These are phyloP conservation scores for Amoeboaphelidium occidentale DNA, from an alignment of 371 early-diverging fungal species.

Conservation along the genomic window DNA sequence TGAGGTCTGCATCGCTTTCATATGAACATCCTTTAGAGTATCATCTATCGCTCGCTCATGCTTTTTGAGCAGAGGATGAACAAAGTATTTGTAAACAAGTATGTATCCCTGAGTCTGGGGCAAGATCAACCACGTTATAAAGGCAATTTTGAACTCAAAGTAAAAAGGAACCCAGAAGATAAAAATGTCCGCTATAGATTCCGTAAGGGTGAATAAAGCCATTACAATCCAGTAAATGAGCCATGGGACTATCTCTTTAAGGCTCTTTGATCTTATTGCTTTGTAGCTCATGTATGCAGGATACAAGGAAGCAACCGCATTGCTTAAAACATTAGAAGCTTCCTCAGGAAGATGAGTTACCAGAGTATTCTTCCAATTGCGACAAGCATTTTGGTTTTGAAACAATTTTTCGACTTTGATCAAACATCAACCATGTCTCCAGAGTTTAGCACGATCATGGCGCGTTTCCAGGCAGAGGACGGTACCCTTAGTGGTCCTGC, in stretches of 20 bases:
- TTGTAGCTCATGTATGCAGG: background rate
- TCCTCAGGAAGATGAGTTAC: too few species aligned
- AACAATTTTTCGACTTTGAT: too few species aligned
- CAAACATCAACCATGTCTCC: too few species aligned
- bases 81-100: background rate
- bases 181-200: background rate
- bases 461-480: slow-evolving; percentile 44
- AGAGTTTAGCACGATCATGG: slow-evolving; percentile 15
- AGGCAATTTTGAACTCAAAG: background rate
- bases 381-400: too few species aligned
- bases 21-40: background rate
- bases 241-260: background rate
- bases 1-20: background rate
- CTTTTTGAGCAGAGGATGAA: background rate
- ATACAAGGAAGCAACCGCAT: background rate
- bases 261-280: background rate
- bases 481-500: slow-evolving; percentile 60
- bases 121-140: background rate
- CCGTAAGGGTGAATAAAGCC: background rate
- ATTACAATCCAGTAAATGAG: background rate
- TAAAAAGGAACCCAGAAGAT: background rate
- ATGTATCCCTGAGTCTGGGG: background rate
- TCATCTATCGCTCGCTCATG: background rate
- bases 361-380: too few species aligned
- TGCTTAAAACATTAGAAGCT: too few species aligned